Conservation (phyloP, 768 basidiomycete genomes). For the Arthromyces matolae region DNA sequence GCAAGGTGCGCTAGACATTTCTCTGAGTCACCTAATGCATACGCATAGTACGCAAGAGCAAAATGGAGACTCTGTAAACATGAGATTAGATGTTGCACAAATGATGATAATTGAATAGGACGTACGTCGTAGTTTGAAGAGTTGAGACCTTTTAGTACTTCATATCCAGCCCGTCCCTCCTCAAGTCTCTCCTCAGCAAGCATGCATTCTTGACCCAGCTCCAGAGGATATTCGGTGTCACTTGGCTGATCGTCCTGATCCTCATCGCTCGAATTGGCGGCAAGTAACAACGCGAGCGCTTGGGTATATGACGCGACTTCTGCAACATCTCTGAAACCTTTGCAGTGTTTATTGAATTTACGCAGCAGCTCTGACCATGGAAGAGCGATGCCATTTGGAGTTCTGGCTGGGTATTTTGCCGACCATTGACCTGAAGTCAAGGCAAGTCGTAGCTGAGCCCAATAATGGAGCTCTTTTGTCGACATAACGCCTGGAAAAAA, state of each 20-base stretch:
- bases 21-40: constrained; percentile 63
- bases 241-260: constrained; percentile 50
- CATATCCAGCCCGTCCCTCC: constrained; percentile 55
- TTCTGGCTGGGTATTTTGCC: constrained; percentile 54
- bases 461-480: constrained; percentile 71
- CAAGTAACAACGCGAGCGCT: constrained; percentile 54
- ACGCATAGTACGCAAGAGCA: constrained; percentile 75
- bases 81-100: constrained; percentile 7
- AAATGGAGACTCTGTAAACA: constrained; percentile 71
- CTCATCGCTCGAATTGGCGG: constrained; percentile 45
- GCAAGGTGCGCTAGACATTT: constrained; percentile 60
- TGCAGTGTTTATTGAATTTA: constrained; percentile 85
- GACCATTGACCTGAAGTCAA: constrained; percentile 77
- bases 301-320: constrained; percentile 70
- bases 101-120: constrained; percentile 13
- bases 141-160: constrained; percentile 47
- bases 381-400: constrained; percentile 47
- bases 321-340: constrained; percentile 53
- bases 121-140: constrained; percentile 56
- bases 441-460: constrained; percentile 66
- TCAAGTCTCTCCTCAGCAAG: constrained; percentile 51
- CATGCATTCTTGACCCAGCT: constrained; percentile 54
- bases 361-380: constrained; percentile 78
- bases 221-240: constrained; percentile 34
- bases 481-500: constrained; percentile 7